Base-by-base conservation (phyloP, 2,329 filamentous ascomycete genomes). In the Beauveria pseudobassiana region DNA sequence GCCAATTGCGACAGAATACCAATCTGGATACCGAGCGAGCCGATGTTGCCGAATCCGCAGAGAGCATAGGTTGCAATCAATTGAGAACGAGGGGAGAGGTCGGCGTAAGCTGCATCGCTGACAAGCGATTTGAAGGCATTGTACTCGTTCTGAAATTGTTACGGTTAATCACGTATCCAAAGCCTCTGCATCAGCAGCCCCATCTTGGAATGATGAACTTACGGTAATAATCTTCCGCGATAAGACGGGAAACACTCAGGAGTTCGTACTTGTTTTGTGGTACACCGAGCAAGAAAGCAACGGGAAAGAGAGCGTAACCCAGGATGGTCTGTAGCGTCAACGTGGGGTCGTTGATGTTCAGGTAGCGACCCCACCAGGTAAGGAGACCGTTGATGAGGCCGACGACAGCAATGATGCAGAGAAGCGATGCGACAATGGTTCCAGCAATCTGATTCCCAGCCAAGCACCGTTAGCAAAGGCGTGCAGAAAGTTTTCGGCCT, bases 41-140 rank as follows among this genome's bases (percentile, higher is more conserved):
- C 89, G 67, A 96, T 88, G 78, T 96, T 96, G 65, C 90, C 92
- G 72, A 91, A 91, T 28, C 85, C 85, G 75, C 91, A 96, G 66
- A 93, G 83, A 22, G 90, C 89, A 71, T 96, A 96, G 56, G 90
- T 96, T 51, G 88, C 90, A 70, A 96, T 96, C 66, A 96, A 82
- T 51, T 82, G 81, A 26, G 90, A 91, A 59, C 91, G 90, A 18
- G 83, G 77, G 34, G 84, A 86, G 64, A 96, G 80, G 30, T 71
- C 65, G 59, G 75, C 74, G 72, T 89, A 92, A 9, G 72, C 65
- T 40, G 74, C 71, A 70, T 88, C 90, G 0, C 73, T 71, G 1
- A 75, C 69, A 9, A 92, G 83, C 34, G 72, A 71, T 28, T 74
- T 73, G 76, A 90, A 92, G 51, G 89, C 90, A 55, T 87, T 86